Conservation (phyloP, 441 rosid species). For the Adansonia gregorii region DNA sequence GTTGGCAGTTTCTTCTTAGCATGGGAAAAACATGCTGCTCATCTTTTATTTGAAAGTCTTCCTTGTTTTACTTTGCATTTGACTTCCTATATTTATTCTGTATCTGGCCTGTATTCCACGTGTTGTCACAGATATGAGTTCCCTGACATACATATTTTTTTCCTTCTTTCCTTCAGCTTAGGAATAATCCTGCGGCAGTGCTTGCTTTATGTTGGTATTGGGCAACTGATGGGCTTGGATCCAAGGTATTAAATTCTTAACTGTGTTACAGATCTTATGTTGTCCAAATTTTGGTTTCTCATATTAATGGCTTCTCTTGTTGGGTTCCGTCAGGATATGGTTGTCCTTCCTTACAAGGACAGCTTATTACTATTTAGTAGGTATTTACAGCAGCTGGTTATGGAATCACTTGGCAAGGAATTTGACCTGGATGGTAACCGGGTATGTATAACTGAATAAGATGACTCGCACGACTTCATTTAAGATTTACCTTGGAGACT, state of each 20-base stretch:
- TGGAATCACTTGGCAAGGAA: conserved; percentile 99
- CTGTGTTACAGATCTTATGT: conserved; percentile 8
- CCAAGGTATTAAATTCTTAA: conserved; percentile 63
- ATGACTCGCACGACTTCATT: neutral
- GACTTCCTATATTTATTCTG: neutral
- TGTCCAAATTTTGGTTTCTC: conserved; percentile 21
- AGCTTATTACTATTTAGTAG: conserved; percentile 89
- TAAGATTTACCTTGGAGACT: conserved; percentile 16
- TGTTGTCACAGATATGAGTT: neutral
- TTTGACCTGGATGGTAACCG: conserved; percentile 92
- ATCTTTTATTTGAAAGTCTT: neutral
- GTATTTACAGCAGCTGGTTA: conserved; percentile 93
- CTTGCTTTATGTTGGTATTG: conserved; percentile 96
- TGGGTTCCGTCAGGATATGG: conserved; percentile 80
- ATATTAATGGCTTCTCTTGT: conserved; percentile 22
- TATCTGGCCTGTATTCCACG: neutral
- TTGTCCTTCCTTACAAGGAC: conserved; percentile 98
- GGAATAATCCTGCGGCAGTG: conserved; percentile 81
- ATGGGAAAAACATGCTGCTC: neutral
- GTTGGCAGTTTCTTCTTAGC: conserved; percentile 6
- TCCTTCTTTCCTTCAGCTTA: conserved; percentile 53
- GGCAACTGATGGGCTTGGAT: conserved; percentile 90
- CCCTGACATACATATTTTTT: neutral
- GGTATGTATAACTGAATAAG: conserved; percentile 48
- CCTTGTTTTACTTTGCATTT: neutral